phyloP scores from a whole-genome alignment of 2,329 filamentous ascomycete genomes.

The Talaromyces funiculosus region DNA sequence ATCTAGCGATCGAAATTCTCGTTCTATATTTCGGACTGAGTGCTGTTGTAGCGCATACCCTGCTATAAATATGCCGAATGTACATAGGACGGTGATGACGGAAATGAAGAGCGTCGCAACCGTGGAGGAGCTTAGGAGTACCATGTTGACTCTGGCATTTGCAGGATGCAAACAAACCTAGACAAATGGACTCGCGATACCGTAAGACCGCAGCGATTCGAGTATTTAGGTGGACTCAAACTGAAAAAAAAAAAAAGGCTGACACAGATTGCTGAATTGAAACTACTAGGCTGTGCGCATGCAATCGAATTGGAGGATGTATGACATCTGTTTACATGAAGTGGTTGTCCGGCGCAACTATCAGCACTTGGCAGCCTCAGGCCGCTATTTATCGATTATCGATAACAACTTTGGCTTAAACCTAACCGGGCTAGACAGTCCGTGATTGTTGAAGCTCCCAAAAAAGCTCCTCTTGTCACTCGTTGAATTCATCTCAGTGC shows the following conservation, averaged over 20 bases:
- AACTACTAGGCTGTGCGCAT: background rate
- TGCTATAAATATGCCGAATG: conserved; percentile 74
- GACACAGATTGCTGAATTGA: background rate
- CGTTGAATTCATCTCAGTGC: background rate
- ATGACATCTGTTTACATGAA: conserved; percentile 9
- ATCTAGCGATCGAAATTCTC: conserved; percentile 52
- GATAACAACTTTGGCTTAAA: background rate
- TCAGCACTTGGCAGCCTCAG: conserved; percentile 1
- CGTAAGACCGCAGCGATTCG: background rate
- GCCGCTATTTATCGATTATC: background rate
- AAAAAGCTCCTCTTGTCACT: background rate
- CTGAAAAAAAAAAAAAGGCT: background rate
- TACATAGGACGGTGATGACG: conserved; percentile 64
- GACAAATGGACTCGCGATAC: background rate
- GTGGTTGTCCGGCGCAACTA: conserved; percentile 15
- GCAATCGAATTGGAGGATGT: background rate
- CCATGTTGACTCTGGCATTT: conserved; percentile 31
- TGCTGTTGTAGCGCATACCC: conserved; percentile 85
- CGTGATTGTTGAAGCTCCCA: background rate
- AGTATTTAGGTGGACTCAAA: background rate
- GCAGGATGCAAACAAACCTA: background rate
- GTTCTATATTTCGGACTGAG: conserved; percentile 70
- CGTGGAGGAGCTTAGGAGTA: conserved; percentile 41
- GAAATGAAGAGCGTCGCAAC: conserved; percentile 41
- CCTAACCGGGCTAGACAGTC: background rate